Conservation (phyloP, 768 basidiomycete genomes). For the Termitomyces bulborhizus region DNA sequence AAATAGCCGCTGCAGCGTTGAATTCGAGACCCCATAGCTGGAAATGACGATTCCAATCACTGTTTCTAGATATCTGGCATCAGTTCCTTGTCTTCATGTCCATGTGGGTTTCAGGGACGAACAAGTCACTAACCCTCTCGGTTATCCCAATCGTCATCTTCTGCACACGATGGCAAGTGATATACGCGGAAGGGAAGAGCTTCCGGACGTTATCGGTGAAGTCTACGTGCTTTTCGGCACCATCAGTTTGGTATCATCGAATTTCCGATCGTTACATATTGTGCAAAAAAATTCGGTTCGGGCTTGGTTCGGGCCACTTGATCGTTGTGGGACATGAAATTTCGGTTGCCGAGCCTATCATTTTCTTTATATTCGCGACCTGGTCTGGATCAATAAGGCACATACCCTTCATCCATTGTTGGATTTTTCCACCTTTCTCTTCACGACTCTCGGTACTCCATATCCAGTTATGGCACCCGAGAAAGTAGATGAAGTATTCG, state of each 20-base stretch:
- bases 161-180: too few species aligned
- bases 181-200: not conserved
- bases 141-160: not conserved
- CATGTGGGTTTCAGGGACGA: not conserved
- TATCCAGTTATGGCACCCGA: constrained; percentile 21
- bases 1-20: not conserved
- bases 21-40: too few species aligned
- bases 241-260: not conserved
- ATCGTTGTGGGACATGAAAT: not conserved
- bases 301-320: not conserved
- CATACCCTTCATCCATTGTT: not conserved
- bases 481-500: constrained; percentile 27
- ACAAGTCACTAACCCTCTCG: not conserved
- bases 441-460: not conserved
- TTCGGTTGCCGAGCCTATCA: not conserved
- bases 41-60: not conserved
- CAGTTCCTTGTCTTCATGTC: not conserved
- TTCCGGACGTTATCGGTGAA: not conserved
- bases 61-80: not conserved
- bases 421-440: too few species aligned
- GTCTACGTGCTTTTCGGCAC: not conserved
- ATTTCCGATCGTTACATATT: not conserved
- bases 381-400: not conserved
- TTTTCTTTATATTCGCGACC: constrained; percentile 1
- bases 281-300: not conserved